A percentile compares a stretch with the other conserved stretches of the same genome.
These are phyloP conservation scores for Tympanopsis confertula DNA, from an alignment of 2,329 filamentous ascomycete species.

Conservation along the genomic window DNA sequence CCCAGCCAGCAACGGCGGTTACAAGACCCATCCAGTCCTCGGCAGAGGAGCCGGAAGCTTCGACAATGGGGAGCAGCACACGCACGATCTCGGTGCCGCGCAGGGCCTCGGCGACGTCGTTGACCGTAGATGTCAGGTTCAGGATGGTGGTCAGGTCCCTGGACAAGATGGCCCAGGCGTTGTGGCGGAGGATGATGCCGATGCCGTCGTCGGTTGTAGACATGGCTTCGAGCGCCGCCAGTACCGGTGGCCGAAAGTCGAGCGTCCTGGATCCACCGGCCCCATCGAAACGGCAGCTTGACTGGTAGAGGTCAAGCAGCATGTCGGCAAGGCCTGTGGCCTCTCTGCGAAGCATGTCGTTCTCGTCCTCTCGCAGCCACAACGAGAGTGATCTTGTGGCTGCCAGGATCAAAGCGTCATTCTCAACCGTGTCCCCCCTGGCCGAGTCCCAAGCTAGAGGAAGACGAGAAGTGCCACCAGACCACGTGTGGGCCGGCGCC, in stretches of 20 bases:
- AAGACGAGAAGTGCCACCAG: conserved; percentile 24
- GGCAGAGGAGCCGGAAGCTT: conserved; percentile 29
- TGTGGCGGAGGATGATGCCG: conserved; percentile 32
- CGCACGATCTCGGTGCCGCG: conserved; percentile 44
- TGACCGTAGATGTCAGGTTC: conserved; percentile 12
- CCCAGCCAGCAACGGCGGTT: conserved; percentile 35
- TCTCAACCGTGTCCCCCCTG: conserved; percentile 29
- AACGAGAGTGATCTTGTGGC: conserved; percentile 45
- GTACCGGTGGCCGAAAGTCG: conserved; percentile 43
- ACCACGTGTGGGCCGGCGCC: conserved; percentile 27
- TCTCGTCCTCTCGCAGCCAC: conserved; percentile 62
- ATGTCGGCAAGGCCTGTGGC: conserved; percentile 49
- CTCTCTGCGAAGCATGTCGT: conserved; percentile 41
- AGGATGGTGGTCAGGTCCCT: conserved; percentile 35
- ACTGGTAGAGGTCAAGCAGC: conserved; percentile 48
- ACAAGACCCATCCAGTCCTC: conserved; percentile 48
- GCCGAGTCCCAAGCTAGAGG: conserved; percentile 46
- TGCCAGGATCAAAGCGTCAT: conserved; percentile 48
- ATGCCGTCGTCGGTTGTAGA: conserved; percentile 33
- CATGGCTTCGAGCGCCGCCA: conserved; percentile 49
- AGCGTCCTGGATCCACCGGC: conserved; percentile 14
- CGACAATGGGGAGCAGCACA: conserved; percentile 37
- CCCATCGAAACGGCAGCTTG: conserved; percentile 5
- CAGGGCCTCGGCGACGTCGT: conserved; percentile 20
- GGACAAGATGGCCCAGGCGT: conserved; percentile 41